These are phyloP conservation scores for Arctostaphylos glauca DNA, from an alignment of 148 eudicot species.

Conservation along the genomic window DNA sequence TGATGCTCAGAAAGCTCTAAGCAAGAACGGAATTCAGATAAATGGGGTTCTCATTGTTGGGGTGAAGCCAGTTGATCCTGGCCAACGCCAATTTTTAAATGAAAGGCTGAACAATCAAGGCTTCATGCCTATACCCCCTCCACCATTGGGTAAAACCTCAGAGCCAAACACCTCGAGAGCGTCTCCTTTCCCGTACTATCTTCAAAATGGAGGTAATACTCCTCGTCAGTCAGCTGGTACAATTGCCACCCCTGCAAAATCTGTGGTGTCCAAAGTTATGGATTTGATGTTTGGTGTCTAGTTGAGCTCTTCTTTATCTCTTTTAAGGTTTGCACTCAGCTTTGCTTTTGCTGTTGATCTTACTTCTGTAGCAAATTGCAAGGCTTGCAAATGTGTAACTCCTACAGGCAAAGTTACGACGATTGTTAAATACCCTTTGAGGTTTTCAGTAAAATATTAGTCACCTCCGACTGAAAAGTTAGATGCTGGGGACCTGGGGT, in stretches of 20 bases:
- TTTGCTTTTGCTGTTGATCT: not conserved
- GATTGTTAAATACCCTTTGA: not conserved
- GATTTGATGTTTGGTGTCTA: constrained; percentile 94
- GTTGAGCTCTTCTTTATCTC: constrained; percentile 9
- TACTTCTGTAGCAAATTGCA: not conserved
- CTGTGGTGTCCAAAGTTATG: constrained; percentile 63
- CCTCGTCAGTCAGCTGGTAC: constrained; percentile 55
- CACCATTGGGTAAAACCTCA: constrained; percentile 38
- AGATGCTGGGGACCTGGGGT: not conserved
- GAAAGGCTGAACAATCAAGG: constrained; percentile 79
- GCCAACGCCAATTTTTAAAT: constrained; percentile 63
- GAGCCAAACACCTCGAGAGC: constrained; percentile 42
- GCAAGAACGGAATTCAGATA: constrained; percentile 79
- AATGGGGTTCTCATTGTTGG: constrained; percentile 86
- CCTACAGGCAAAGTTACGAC: not conserved
- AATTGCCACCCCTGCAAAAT: constrained; percentile 83
- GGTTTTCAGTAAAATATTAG: not conserved
- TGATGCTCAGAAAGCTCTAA: constrained; percentile 89
- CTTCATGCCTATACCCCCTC: constrained; percentile 64
- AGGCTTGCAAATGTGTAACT: constrained; percentile 1
- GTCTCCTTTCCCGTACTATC: constrained; percentile 42
- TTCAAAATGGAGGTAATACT: constrained; percentile 57
- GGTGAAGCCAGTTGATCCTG: constrained; percentile 80
- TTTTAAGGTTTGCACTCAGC: not conserved
- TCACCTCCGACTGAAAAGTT: not conserved